Percentiles rank a stretch among this genome's conserved stretches.
These are phyloP conservation scores for Penicillium bialowiezense DNA, from an alignment of 495 filamentous ascomycete species.

Conservation along the genomic window DNA sequence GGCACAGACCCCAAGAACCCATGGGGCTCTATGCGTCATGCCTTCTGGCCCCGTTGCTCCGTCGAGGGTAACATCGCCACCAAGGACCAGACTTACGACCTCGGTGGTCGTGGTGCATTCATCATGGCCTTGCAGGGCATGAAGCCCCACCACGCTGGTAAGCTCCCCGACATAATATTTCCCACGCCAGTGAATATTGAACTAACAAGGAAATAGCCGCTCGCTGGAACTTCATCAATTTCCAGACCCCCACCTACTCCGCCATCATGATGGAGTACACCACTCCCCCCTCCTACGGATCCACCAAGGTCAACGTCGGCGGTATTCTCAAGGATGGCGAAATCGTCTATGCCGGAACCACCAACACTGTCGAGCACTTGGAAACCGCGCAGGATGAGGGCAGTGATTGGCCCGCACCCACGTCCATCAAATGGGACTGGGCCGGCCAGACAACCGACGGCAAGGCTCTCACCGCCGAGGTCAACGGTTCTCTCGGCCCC, in stretches of 20 bases:
- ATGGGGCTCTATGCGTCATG: slow-evolving; percentile 89
- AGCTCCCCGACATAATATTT: slow-evolving; percentile 6
- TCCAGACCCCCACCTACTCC: slow-evolving; percentile 81
- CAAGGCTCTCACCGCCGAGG: slow-evolving; percentile 61
- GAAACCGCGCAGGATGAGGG: slow-evolving; percentile 65
- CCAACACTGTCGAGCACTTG: slow-evolving; percentile 62
- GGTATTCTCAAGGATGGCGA: slow-evolving; percentile 77
- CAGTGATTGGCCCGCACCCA: slow-evolving; percentile 88
- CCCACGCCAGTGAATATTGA: not conserved
- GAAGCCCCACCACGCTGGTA: slow-evolving; percentile 96
- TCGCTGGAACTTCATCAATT: slow-evolving; percentile 90
- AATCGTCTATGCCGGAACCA: slow-evolving; percentile 69
- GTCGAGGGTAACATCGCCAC: slow-evolving; percentile 83
- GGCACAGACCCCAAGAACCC: slow-evolving; percentile 81
- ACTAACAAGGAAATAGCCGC: slow-evolving; percentile 54
- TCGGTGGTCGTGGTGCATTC: slow-evolving; percentile 75
- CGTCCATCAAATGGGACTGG: slow-evolving; percentile 73
- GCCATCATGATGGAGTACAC: slow-evolving; percentile 95
- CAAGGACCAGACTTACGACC: slow-evolving; percentile 75
- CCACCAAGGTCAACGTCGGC: slow-evolving; percentile 80
- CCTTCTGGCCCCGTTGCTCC: slow-evolving; percentile 85
- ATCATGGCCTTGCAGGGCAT: slow-evolving; percentile 88
- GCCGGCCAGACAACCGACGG: slow-evolving; percentile 73
- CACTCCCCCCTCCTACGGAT: slow-evolving; percentile 92
- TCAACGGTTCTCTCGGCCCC: slow-evolving; percentile 68